Base-by-base conservation (phyloP, 768 basidiomycete genomes). In the Aureoboletus auriporus region DNA sequence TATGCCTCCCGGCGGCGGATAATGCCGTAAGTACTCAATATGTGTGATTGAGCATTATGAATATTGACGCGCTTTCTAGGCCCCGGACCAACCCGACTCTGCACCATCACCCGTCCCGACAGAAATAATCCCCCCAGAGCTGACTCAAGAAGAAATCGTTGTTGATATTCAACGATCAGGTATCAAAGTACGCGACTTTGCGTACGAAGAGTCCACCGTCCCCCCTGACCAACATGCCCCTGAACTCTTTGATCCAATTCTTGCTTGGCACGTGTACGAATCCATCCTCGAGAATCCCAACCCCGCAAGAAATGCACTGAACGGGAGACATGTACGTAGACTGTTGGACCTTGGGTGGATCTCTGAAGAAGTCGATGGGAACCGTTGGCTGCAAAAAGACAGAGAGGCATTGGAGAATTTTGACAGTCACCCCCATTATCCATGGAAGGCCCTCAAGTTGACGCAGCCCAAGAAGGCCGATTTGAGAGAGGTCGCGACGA, bases 91-190 rank as follows among this genome's bases (percentile, higher is more conserved):
- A 42, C 35, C 52, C 12, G 26, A 52, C 11, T 53, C 60, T 13
- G 56, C 65, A 12, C 65, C 69, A 6, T 69, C 68, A 4, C 66
- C 64, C 14, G 64, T 65, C 0, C 62, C 65, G 4, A 67, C 65
- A 8, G 65, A 67, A 44, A 67, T 67, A n/a, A 63, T 68, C 12
- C 47, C 67, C n/a, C 16, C 49, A 12, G 65, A 67, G 41, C 65
- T 66, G 33, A 67, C 64, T 1, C 62, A 60, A 38, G 64, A 66
- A 34, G 65, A 67, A 49, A 68, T 68, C 6, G 65, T 67, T n/a
- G 36, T 49, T 16, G 65, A 67, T 11, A 65, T 66, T 20, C 60
- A 66, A 39, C 50, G 49, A 28, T 55, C 43, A 9, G 65, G 66
- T 27, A 52, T 64, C 42, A 66, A 57, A 54, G 62, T 66, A 35